Base-by-base conservation (phyloP, 805 yeast species). In the Candida ipomoeae region DNA sequence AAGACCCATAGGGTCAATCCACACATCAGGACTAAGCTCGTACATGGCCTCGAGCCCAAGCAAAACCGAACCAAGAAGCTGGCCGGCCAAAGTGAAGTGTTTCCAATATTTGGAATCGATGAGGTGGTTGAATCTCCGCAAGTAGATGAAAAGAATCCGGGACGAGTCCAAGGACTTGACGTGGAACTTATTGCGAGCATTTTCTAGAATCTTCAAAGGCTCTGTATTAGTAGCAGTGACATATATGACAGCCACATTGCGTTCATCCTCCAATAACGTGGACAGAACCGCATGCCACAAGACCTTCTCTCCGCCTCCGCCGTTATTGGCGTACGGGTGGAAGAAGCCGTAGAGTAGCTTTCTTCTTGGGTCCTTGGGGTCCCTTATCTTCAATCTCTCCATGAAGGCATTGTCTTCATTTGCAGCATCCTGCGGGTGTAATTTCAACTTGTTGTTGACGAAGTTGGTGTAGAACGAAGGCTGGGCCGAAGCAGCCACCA, bases 241-340 rank as follows among this genome's bases (percentile, higher is more conserved):
- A 64, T 94, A 94, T 7, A 94, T 73, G 1, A 81, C 83, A 2
- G 79, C 87, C 6, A 87, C 69, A 58, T 83, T 81, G 29, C 67
- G 61, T 6, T 69, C 68, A 53, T 77, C 73, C 20, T 72, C 67
- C 8, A 65, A 56, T 52, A 91, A 70, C 0, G 96, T 87, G 32
- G 84, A 77, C 57, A 80, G 78, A 6, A 92, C 88, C 0, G 97
- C 96, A 49, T 88, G 90, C 99, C 99, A 94, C 38, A 94, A 72
- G 0, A 94, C 99, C 50, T 92, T 81, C 64, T 94, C 99, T 21
- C 99, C 99, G 31, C 99, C 99, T 17, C 99, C 99, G 42, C 96
- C 96, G 37, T 96, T 95, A 64, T 87, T 88, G 55, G 97, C 90
- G 60, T 85, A 87, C 0, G 99, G 99, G 68, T 94, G 99, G 72